A percentile compares a stretch with the other conserved stretches of the same genome.
Conservation (phyloP, 345 rosid genomes). For the Aquilaria yunnanensis region DNA sequence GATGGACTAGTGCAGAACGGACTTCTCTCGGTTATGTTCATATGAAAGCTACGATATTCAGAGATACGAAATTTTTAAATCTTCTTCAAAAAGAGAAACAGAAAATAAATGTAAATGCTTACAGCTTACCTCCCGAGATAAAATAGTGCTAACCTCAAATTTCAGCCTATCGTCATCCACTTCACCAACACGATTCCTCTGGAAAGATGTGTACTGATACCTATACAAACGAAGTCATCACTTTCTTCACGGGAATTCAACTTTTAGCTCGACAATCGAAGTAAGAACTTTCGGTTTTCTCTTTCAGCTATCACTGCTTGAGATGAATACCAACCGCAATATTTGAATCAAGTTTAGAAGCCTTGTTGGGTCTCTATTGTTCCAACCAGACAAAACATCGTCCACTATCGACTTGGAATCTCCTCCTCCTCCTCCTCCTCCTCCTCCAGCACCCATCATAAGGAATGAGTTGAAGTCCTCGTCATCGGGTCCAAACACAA, state of each 20-base stretch:
- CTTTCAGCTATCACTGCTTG: too few species aligned
- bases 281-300: too few species aligned
- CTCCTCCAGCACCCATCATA: conserved; percentile 20
- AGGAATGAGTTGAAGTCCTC: conserved; percentile 64
- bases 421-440: conserved; percentile 24
- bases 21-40: too few species aligned
- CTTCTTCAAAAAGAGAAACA: neutral
- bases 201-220: conserved; percentile 58
- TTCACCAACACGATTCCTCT: conserved; percentile 57
- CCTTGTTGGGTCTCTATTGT: conserved; percentile 52
- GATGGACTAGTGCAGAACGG: too few species aligned
- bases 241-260: neutral
- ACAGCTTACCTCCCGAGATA: conserved; percentile 73
- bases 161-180: conserved; percentile 82
- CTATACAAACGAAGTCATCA: conserved; percentile 26
- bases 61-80: neutral
- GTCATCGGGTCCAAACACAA: conserved; percentile 78
- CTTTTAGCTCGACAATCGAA: too few species aligned
- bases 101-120: conserved; percentile 8
- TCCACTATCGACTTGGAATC: conserved; percentile 15
- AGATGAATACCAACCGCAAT: conserved; percentile 44
- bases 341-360: conserved; percentile 61
- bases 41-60: too few species aligned
- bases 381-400: conserved; percentile 59
- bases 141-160: conserved; percentile 85